These are phyloP conservation scores for Wilcoxina mikolae DNA, from an alignment of 495 filamentous ascomycete species.

Conservation along the genomic window DNA sequence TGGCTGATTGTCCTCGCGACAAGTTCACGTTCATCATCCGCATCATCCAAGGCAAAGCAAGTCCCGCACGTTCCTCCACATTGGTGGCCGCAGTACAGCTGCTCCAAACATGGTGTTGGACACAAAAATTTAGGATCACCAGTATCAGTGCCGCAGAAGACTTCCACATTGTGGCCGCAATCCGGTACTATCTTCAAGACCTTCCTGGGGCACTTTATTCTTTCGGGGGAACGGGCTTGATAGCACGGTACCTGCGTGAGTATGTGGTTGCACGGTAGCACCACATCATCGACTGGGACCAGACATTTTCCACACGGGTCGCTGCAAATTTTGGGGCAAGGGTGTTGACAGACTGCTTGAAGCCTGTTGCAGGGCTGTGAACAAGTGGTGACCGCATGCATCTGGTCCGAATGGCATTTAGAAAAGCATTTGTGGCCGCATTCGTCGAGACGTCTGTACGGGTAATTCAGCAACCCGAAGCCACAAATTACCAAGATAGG, in stretches of 20 bases:
- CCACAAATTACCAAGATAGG: too few relatives aligned
- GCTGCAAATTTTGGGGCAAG: constrained; percentile 47
- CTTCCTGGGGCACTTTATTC: constrained; percentile 5
- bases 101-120: too few relatives aligned
- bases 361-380: neutral
- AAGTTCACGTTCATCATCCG: too few relatives aligned
- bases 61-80: constrained; percentile 40
- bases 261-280: constrained; percentile 46
- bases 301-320: constrained; percentile 36
- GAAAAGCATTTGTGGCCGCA: constrained; percentile 60
- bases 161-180: constrained; percentile 30
- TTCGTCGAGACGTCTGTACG: neutral
- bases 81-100: constrained; percentile 45
- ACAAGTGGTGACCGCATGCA: constrained; percentile 43
- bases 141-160: too few relatives aligned
- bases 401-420: constrained; percentile 51
- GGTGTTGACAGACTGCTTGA: constrained; percentile 42
- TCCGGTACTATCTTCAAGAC: constrained; percentile 32
- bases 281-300: constrained; percentile 31
- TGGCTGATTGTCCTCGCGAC: constrained; percentile 29
- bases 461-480: too few relatives aligned
- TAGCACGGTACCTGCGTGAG: constrained; percentile 37
- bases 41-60: too few relatives aligned
- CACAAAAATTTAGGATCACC: too few relatives aligned
- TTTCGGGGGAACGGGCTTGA: constrained; percentile 19